Conservation (phyloP, 495 filamentous ascomycete genomes). For the Cercophora scortea region DNA sequence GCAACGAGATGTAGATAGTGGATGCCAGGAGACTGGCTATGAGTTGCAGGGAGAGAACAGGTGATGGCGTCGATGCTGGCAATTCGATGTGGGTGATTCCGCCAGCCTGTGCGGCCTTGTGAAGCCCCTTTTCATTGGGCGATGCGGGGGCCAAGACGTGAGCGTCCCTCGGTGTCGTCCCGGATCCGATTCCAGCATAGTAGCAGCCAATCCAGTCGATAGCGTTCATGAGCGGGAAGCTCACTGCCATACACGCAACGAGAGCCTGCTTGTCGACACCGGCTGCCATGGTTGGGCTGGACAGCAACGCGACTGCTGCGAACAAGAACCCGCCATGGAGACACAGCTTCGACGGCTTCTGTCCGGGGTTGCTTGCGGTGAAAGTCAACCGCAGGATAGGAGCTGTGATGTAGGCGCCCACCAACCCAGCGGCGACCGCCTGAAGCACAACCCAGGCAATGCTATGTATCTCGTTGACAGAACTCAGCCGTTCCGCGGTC, state of each 20-base stretch:
- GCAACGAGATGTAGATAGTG: neutral
- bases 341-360: neutral
- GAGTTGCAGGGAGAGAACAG: slow-evolving; percentile 2
- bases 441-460: slow-evolving; percentile 10
- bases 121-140: neutral
- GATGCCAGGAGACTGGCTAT: slow-evolving; percentile 4
- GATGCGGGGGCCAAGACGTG: neutral
- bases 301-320: slow-evolving; percentile 2
- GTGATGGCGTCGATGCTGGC: neutral
- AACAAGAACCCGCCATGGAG: slow-evolving; percentile 9
- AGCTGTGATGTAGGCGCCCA: slow-evolving; percentile 5
- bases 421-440: slow-evolving; percentile 5
- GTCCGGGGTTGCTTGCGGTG: neutral
- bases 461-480: slow-evolving; percentile 9
- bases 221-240: slow-evolving; percentile 8
- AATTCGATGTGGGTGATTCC: too few species aligned
- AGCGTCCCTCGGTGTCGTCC: neutral
- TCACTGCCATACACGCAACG: slow-evolving; percentile 8
- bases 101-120: too few species aligned
- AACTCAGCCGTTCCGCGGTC: neutral
- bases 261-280: slow-evolving; percentile 5
- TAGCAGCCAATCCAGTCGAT: slow-evolving; percentile 3
- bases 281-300: slow-evolving; percentile 6
- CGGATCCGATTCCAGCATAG: neutral
- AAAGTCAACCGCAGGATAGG: neutral